These are phyloP conservation scores for Tetradesmus lagerheimii DNA, from an alignment of 139 green algal genomes.

Conservation along the genomic window DNA sequence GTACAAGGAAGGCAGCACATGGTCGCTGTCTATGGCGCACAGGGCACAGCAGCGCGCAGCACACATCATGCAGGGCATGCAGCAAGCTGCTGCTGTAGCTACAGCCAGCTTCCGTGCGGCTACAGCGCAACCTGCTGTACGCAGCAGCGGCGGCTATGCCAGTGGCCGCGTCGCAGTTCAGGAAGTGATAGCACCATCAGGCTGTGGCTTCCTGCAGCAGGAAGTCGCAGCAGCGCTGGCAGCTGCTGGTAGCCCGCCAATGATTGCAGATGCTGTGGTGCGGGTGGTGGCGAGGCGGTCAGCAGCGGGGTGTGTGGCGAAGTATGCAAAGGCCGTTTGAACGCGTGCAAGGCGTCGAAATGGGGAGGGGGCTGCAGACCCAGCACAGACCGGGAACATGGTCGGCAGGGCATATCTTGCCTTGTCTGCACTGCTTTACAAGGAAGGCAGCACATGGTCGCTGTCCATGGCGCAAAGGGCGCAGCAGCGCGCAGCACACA, in stretches of 20 bases:
- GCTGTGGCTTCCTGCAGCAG: background rate
- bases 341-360: too few relatives aligned
- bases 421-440: background rate
- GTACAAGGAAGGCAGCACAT: background rate
- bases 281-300: background rate
- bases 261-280: background rate
- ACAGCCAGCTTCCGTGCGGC: background rate
- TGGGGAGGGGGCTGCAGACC: too few relatives aligned
- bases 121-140: background rate
- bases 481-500: background rate
- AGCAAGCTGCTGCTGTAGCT: background rate
- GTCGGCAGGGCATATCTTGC: conserved; percentile 6
- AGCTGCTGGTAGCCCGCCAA: background rate
- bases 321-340: too few relatives aligned
- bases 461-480: background rate
- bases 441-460: conserved; percentile 1
- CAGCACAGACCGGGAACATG: too few relatives aligned
- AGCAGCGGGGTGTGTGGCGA: too few relatives aligned
- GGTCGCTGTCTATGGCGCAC: background rate
- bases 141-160: background rate
- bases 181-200: background rate
- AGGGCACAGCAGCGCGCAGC: background rate
- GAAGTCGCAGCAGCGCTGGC: too few relatives aligned
- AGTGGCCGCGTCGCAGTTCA: background rate
- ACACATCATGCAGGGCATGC: conserved; percentile 4